Conservation (phyloP, 192 early-diverging fungal species). For the Rhizoclosmatium sp. region DNA sequence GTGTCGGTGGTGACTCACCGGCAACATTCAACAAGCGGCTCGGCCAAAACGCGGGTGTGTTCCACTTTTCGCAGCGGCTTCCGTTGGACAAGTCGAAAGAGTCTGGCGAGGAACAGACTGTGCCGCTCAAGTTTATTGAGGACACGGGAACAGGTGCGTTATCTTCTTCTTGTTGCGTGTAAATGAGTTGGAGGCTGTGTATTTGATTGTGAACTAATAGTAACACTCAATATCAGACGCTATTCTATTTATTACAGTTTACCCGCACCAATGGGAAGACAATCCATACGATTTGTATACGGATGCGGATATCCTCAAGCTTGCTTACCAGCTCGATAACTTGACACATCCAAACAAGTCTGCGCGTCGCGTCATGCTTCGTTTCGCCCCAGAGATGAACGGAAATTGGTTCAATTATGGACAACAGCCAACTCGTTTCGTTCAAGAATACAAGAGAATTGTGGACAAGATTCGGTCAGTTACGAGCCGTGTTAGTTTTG, state of each 20-base stretch:
- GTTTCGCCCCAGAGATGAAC: slow-evolving; percentile 60
- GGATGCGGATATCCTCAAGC: slow-evolving; percentile 27
- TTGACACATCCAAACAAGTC: slow-evolving; percentile 32
- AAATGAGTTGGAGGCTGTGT: neutral
- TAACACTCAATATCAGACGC: slow-evolving; percentile 6
- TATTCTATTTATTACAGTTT: slow-evolving; percentile 41
- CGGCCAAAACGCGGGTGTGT: slow-evolving; percentile 46
- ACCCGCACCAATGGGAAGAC: neutral
- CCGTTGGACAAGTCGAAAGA: slow-evolving; percentile 32
- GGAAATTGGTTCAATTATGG: slow-evolving; percentile 46
- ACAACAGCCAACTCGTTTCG: slow-evolving; percentile 15
- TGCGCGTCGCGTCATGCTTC: slow-evolving; percentile 47
- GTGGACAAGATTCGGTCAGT: neutral
- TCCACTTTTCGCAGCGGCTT: slow-evolving; percentile 45
- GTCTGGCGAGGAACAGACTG: slow-evolving; percentile 15
- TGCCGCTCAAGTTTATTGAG: slow-evolving; percentile 18
- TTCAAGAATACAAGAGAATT: slow-evolving; percentile 14
- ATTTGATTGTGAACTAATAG: too few relatives aligned
- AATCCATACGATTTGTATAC: slow-evolving; percentile 17
- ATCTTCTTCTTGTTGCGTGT: neutral
- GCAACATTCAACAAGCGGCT: slow-evolving; percentile 47
- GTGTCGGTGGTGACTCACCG: slow-evolving; percentile 44
- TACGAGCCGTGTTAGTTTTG: slow-evolving; percentile 39
- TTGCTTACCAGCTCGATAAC: slow-evolving; percentile 45
- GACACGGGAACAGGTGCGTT: slow-evolving; percentile 22